phyloP scores from a whole-genome alignment of 768 basidiomycete genomes.

The Lentinula sp. region DNA sequence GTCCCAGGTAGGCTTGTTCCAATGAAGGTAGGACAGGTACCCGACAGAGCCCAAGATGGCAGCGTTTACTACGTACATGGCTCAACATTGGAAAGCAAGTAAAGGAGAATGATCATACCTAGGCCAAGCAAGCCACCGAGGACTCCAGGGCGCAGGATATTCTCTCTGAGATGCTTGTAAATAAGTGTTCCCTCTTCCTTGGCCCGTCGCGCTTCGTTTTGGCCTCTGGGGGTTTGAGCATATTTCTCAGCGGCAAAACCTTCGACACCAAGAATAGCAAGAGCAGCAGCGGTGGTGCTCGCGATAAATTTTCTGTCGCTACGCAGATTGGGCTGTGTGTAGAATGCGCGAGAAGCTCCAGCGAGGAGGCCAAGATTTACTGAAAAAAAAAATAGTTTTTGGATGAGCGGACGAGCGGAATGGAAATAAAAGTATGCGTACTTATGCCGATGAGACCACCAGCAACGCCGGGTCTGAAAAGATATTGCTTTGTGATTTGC shows the following conservation, averaged over 20 bases:
- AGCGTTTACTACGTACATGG: slow-evolving; percentile 45
- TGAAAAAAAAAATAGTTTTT: slow-evolving; percentile 15
- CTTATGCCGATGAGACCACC: slow-evolving; percentile 70
- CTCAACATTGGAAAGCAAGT: not conserved
- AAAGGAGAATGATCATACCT: slow-evolving; percentile 31
- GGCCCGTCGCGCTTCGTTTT: slow-evolving; percentile 49
- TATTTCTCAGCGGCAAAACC: slow-evolving; percentile 60
- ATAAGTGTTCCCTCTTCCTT: slow-evolving; percentile 49
- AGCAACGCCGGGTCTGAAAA: slow-evolving; percentile 63
- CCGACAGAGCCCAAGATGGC: slow-evolving; percentile 58
- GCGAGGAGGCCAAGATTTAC: slow-evolving; percentile 71
- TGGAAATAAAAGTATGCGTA: slow-evolving; percentile 22
- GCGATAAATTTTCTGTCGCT: slow-evolving; percentile 49
- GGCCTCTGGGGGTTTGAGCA: slow-evolving; percentile 51
- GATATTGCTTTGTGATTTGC: slow-evolving; percentile 41
- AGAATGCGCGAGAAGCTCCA: slow-evolving; percentile 57
- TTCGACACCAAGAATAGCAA: slow-evolving; percentile 56
- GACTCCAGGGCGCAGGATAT: slow-evolving; percentile 57
- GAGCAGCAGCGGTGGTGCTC: slow-evolving; percentile 44
- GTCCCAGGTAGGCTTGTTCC: slow-evolving; percentile 64
- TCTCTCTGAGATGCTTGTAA: slow-evolving; percentile 49
- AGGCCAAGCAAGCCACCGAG: slow-evolving; percentile 60
- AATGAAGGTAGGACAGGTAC: slow-evolving; percentile 59
- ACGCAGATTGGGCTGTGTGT: slow-evolving; percentile 54
- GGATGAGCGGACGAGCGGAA: not conserved